Conservation (phyloP, 2,329 filamentous ascomycete species). For the Rutstroemia sp. region DNA sequence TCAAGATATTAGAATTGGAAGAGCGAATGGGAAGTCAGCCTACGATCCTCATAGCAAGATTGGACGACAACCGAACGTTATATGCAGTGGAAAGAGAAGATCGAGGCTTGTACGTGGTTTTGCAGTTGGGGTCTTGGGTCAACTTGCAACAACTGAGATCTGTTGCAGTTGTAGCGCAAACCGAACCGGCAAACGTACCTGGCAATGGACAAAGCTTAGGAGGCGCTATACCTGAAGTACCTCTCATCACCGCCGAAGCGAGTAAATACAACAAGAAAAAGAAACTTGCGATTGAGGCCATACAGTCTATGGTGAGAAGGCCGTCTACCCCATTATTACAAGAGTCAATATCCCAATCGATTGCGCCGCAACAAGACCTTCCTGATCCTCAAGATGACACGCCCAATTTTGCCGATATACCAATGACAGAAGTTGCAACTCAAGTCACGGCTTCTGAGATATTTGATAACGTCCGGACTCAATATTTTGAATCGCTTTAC, state of each 20-base stretch:
- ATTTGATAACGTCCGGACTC: slow-evolving; percentile 49
- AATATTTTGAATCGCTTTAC: slow-evolving; percentile 55
- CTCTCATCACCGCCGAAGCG: slow-evolving; percentile 14
- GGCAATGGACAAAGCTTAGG: slow-evolving; percentile 1
- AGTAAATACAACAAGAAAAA: slow-evolving; percentile 40
- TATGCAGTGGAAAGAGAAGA: slow-evolving; percentile 62
- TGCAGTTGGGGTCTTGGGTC: slow-evolving; percentile 61
- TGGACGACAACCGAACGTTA: slow-evolving; percentile 44
- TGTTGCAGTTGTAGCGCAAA: slow-evolving; percentile 41
- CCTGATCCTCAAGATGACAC: slow-evolving; percentile 8
- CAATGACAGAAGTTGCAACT: background rate
- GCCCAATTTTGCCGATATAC: background rate
- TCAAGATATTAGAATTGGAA: slow-evolving; percentile 57
- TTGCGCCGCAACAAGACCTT: slow-evolving; percentile 3
- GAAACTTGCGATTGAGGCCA: slow-evolving; percentile 52
- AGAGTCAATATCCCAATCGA: slow-evolving; percentile 13
- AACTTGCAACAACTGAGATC: slow-evolving; percentile 46
- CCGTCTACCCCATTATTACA: slow-evolving; percentile 19
- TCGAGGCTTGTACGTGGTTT: slow-evolving; percentile 56
- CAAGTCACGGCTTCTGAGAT: slow-evolving; percentile 40
- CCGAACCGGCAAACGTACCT: slow-evolving; percentile 26
- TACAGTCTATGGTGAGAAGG: slow-evolving; percentile 52
- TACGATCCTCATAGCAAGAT: slow-evolving; percentile 53
- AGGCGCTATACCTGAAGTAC: background rate
- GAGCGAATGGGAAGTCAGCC: slow-evolving; percentile 47